phyloP scores from a whole-genome alignment of 331 rosid genomes.

The Acacia pycnantha region DNA sequence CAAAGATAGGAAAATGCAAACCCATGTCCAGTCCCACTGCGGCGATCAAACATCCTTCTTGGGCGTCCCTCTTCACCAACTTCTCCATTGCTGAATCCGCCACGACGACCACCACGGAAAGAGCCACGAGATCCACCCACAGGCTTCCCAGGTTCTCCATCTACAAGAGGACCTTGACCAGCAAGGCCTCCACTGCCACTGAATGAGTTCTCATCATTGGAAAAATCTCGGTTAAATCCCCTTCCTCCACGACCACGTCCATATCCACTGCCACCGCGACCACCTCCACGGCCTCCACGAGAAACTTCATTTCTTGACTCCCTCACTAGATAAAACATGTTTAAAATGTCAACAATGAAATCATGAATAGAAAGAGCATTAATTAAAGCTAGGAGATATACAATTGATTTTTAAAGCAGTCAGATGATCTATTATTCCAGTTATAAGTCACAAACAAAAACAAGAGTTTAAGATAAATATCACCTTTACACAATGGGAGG shows the following conservation, averaged over 20 bases:
- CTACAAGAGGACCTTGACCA: conserved; percentile 53
- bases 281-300: conserved; percentile 85
- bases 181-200: conserved; percentile 50
- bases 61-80: conserved; percentile 76
- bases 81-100: conserved; percentile 59
- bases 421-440: background rate
- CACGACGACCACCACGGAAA: conserved; percentile 66
- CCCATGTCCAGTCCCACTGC: conserved; percentile 96
- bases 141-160: conserved; percentile 56
- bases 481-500: background rate
- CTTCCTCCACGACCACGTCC: conserved; percentile 69
- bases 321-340: conserved; percentile 46
- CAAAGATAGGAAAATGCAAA: conserved; percentile 11
- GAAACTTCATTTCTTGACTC: conserved; percentile 54
- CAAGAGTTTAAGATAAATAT: background rate
- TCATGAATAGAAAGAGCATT: background rate
- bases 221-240: conserved; percentile 53
- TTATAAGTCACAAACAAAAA: background rate
- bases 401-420: background rate
- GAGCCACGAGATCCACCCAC: conserved; percentile 66
- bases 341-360: background rate
- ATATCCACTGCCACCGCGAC: conserved; percentile 58
- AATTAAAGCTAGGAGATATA: background rate
- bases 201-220: conserved; percentile 53
- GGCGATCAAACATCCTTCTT: conserved; percentile 70